Conservation (phyloP, 2,329 filamentous ascomycete genomes). For the Pezizomycotina sp. region DNA sequence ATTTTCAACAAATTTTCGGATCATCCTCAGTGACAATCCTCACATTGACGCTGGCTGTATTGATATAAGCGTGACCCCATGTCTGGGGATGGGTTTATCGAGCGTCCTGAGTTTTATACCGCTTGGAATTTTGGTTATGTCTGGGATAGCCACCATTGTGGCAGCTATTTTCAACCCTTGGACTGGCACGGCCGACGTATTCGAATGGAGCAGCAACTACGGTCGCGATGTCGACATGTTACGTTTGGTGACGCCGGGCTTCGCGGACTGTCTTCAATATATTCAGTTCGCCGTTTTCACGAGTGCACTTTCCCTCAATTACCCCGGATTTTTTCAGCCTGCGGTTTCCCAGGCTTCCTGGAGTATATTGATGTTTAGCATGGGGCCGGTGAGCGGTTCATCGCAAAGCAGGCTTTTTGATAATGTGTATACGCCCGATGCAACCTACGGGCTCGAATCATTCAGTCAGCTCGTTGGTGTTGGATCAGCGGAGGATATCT, state of each 20-base stretch:
- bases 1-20: constrained; percentile 53
- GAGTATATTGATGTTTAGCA: constrained; percentile 87
- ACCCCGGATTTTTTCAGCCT: constrained; percentile 89
- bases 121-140: constrained; percentile 57
- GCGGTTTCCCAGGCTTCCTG: constrained; percentile 74
- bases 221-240: constrained; percentile 83
- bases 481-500: constrained; percentile 58
- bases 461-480: constrained; percentile 73
- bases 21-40: constrained; percentile 55
- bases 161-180: constrained; percentile 84
- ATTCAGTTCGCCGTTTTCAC: constrained; percentile 84
- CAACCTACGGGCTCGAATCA: constrained; percentile 60
- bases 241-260: constrained; percentile 82
- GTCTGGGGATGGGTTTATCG: constrained; percentile 40
- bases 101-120: constrained; percentile 51
- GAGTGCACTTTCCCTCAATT: constrained; percentile 70
- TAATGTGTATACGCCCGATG: constrained; percentile 70
- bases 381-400: constrained; percentile 50
- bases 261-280: constrained; percentile 92
- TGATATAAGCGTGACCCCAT: constrained; percentile 66
- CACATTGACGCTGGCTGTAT: constrained; percentile 57
- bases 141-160: constrained; percentile 65
- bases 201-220: constrained; percentile 96
- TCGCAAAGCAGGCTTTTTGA: constrained; percentile 56
- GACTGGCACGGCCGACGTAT: constrained; percentile 67